phyloP scores from a whole-genome alignment of 2,329 filamentous ascomycete genomes.

The Ustulina deusta region DNA sequence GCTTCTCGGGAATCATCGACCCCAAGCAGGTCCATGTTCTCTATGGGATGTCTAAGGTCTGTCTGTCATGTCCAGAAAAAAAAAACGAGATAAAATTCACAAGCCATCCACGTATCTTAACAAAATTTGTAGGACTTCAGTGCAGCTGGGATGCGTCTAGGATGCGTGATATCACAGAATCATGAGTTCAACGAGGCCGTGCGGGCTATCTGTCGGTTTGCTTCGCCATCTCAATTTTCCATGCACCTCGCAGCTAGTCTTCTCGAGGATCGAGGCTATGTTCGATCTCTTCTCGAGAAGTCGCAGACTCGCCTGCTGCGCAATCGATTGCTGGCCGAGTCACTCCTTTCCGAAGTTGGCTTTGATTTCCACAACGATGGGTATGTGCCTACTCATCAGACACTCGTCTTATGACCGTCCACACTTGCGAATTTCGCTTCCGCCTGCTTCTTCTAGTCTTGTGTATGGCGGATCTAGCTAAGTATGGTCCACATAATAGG shows the following conservation, averaged over 20 bases:
- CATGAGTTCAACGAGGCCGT: conserved; percentile 38
- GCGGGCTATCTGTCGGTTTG: conserved; percentile 42
- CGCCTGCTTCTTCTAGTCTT: neutral
- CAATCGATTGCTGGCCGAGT: conserved; percentile 35
- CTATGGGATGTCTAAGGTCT: conserved; percentile 45
- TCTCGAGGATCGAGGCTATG: conserved; percentile 40
- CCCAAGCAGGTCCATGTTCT: conserved; percentile 41
- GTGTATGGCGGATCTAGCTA: neutral
- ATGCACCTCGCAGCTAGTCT: conserved; percentile 43
- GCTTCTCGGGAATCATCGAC: conserved; percentile 40
- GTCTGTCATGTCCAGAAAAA: no score
- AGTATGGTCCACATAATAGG: conserved; percentile 13
- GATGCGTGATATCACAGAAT: conserved; percentile 43
- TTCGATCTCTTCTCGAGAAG: conserved; percentile 37
- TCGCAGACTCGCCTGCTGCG: conserved; percentile 29
- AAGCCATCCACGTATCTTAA: conserved; percentile 16
- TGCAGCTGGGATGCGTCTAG: conserved; percentile 40
- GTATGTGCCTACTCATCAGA: conserved; percentile 24
- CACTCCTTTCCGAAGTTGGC: conserved; percentile 37
- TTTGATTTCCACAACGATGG: conserved; percentile 40
- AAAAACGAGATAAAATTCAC: neutral
- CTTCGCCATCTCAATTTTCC: conserved; percentile 42
- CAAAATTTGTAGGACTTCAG: conserved; percentile 38
- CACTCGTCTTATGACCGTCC: neutral
- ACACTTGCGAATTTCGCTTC: neutral